phyloP scores from a whole-genome alignment of 305 asterid genomes.

The Fraxinus floribunda region DNA sequence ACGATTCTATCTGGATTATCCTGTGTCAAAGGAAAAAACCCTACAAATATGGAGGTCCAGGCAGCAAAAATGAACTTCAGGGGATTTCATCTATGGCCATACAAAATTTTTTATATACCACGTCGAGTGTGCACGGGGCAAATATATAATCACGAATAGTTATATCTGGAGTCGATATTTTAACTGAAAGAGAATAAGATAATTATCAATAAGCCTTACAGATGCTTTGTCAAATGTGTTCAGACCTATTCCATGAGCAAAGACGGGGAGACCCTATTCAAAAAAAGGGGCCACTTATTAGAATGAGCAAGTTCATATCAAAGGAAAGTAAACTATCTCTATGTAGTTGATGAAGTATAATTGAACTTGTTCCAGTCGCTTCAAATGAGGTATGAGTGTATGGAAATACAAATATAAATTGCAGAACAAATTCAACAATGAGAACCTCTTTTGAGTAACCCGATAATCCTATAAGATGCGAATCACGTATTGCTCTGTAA shows the following conservation, averaged over 20 bases:
- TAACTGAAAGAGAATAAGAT: slow-evolving; percentile 5
- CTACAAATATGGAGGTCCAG: background rate
- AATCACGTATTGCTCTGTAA: slow-evolving; percentile 71
- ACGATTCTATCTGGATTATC: background rate
- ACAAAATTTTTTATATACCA: background rate
- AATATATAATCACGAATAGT: background rate
- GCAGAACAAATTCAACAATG: background rate
- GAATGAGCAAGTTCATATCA: slow-evolving; percentile 16
- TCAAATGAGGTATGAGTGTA: background rate
- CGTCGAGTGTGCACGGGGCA: background rate
- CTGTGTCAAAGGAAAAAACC: background rate
- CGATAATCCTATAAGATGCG: slow-evolving; percentile 79
- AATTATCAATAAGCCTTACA: slow-evolving; percentile 43
- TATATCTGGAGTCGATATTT: slow-evolving; percentile 7
- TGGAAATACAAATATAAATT: background rate
- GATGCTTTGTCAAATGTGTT: slow-evolving; percentile 85
- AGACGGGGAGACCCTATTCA: slow-evolving; percentile 71
- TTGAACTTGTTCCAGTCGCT: slow-evolving; percentile 18
- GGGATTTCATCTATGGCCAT: background rate
- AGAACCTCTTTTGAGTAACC: slow-evolving; percentile 81
- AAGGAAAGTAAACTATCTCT: slow-evolving; percentile 8
- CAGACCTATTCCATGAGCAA: slow-evolving; percentile 70
- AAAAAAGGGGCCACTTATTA: slow-evolving; percentile 11
- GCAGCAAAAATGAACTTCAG: background rate
- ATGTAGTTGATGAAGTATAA: slow-evolving; percentile 6